Base-by-base conservation (phyloP, 2,329 filamentous ascomycete species). In the Apiospora rasikravindrae region DNA sequence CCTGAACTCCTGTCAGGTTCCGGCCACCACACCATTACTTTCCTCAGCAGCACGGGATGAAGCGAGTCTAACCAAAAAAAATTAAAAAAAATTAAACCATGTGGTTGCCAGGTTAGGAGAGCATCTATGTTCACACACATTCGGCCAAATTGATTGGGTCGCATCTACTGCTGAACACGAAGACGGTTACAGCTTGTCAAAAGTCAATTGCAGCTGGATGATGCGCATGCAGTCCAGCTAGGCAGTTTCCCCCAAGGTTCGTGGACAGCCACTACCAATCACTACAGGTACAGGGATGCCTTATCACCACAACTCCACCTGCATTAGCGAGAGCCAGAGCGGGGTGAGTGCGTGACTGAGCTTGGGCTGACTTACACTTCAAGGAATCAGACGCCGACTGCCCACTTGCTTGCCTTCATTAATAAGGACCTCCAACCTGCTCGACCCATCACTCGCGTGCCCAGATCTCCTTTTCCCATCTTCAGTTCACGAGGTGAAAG, bases 341-440 rank as follows among this genome's bases (percentile, higher is more conserved):
- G 57, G 57, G 57, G 57, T 64, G 57, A 11, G 29, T 64, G 33
- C 57, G 57, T 64, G 29, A 61, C 53, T 61, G 53, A 14, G 33
- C 57, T 64, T 64, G 57, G 57, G 57, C 57, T 64, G 57, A 64
- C 57, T 64, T 64, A 64, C 10, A 64, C 57, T 64, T n/a, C 22
- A 10, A 14, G 33, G 33, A n/a, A 64, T 64, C 33, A 40, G 57
- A 64, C 57, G 33, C 57, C 53, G 53, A 61, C 53, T 61, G 29
- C 29, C 29, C 10, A 14, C 13, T 29, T n/a, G 29, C 53, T 14
- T 49, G 22, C 45, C 22, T 6, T 22, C 29, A 37, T 37, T 33
- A 61, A 61, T 37, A 61, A 61, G 26, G 42, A 11, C 42, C 66
- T 68, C n/a, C 16, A 69, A 33, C 67, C 44, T 69, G 22, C 26